phyloP scores from a whole-genome alignment of 176 grass and related monocot species.

The Tuctoria greenei region DNA sequence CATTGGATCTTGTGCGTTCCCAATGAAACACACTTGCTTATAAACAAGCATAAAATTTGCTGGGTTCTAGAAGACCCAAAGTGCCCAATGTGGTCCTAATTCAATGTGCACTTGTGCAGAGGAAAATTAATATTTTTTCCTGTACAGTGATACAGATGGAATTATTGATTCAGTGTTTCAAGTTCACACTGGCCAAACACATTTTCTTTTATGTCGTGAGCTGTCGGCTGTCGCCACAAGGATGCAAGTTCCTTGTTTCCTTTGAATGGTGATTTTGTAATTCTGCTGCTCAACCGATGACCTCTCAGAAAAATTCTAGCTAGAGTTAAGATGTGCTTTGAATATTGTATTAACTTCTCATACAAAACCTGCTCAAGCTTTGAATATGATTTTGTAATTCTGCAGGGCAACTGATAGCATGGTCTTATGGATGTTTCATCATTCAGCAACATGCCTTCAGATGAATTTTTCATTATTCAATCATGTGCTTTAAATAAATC shows the following conservation, averaged over 20 bases:
- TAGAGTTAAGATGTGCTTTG: neutral
- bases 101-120: neutral
- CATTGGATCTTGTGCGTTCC: neutral
- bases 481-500: no score
- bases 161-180: neutral
- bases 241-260: neutral
- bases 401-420: neutral
- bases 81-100: neutral
- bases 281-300: neutral
- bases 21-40: neutral
- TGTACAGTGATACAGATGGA: neutral
- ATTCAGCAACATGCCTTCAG: no score
- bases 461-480: no score
- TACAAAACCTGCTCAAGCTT: no score
- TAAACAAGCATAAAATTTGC: conserved; percentile 15
- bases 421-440: no score
- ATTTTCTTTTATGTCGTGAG: neutral
- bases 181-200: neutral
- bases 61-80: conserved; percentile 18
- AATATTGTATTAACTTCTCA: neutral
- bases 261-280: neutral
- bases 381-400: no score
- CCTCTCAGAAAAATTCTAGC: neutral
- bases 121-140: neutral
- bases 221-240: neutral